A percentile compares a stretch with the other conserved stretches of the same genome.
These are phyloP conservation scores for Telfairia occidentalis DNA, from an alignment of 331 rosid genomes.

Conservation along the genomic window DNA sequence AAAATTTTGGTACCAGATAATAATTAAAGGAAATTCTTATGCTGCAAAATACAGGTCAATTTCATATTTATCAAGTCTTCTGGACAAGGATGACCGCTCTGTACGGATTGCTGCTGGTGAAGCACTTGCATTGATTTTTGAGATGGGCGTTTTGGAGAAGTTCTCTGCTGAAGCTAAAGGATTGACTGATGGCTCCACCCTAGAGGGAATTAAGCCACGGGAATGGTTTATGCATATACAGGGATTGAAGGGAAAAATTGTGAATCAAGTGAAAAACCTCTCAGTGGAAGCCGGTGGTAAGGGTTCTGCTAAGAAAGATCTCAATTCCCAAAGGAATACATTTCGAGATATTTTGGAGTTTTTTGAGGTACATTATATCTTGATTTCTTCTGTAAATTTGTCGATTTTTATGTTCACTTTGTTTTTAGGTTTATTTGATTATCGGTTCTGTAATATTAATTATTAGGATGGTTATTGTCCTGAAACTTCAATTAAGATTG, in stretches of 20 bases:
- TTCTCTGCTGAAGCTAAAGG: constrained; percentile 32
- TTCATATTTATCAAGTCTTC: constrained; percentile 62
- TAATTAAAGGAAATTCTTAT: background rate
- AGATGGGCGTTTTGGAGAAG: constrained; percentile 54
- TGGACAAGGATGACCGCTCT: constrained; percentile 83
- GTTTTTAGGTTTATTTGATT: constrained; percentile 7
- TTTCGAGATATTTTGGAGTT: constrained; percentile 66
- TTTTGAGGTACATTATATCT: constrained; percentile 47
- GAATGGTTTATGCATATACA: constrained; percentile 49
- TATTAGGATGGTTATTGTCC: constrained; percentile 60
- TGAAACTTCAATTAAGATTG: constrained; percentile 64
- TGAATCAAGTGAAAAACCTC: constrained; percentile 65
- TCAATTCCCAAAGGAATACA: constrained; percentile 67
- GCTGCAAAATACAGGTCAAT: constrained; percentile 47
- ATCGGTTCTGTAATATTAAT: constrained; percentile 23
- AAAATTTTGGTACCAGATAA: background rate
- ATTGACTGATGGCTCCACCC: constrained; percentile 26
- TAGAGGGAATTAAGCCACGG: constrained; percentile 43
- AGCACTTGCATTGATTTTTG: constrained; percentile 83
- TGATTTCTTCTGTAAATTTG: background rate
- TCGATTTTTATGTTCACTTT: background rate
- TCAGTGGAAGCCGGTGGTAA: constrained; percentile 86
- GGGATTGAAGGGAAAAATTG: constrained; percentile 68
- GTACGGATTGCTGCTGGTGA: constrained; percentile 90
- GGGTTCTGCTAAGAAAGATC: constrained; percentile 87